Evolutionary conservation across 306 rosid species (phyloP), one percentile per base, ranked within the genome.

Genomic region (Lotus japonicus): DNA sequence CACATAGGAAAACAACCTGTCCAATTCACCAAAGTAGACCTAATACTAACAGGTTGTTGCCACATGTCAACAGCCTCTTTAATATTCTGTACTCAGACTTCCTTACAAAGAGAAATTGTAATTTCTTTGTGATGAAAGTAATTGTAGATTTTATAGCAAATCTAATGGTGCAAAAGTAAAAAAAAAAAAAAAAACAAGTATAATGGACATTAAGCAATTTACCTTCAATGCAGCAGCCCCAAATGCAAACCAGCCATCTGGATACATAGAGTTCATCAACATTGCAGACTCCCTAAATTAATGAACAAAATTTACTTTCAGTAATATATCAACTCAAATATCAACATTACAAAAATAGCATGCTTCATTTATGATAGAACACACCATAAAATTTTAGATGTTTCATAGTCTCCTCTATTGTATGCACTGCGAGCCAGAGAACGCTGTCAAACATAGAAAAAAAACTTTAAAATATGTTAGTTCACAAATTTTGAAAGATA

Each of bases 151-250:
- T 10, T 15, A 49, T 53, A 17, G 36, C 51, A 71, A 46, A 68
- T 28, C 43, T 21, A 71, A 55, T 14, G 59, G 17, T 48, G 35
- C 39, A 75, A 36, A 71, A 33, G 62, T 8, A 35, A 43, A 65
- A 46, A 28, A 64, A 66, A 28, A 64, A 66, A 6, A 43, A 68
- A 39, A 51, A 74, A 9, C 17, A 39, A 66, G 38, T 59, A 66
- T 14, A 49, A 66, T 4, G 79, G 11, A 63, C 58, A 72, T 58
- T 49, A 33, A 49, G 72, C 9, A 73, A 63, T 69, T 68, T 75
- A 90, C 98, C 98, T 94, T 94, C 71, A 94, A 79, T 26, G 98
- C 98, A 80, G 98, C 96, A 62, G 98, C 91, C 70, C 98, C 98
- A 68, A 90, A 72, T 28, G 98, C 97, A 81, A 90, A 94, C 98